These are phyloP conservation scores for Laguncularia racemosa DNA, from an alignment of 345 rosid species.

Conservation along the genomic window DNA sequence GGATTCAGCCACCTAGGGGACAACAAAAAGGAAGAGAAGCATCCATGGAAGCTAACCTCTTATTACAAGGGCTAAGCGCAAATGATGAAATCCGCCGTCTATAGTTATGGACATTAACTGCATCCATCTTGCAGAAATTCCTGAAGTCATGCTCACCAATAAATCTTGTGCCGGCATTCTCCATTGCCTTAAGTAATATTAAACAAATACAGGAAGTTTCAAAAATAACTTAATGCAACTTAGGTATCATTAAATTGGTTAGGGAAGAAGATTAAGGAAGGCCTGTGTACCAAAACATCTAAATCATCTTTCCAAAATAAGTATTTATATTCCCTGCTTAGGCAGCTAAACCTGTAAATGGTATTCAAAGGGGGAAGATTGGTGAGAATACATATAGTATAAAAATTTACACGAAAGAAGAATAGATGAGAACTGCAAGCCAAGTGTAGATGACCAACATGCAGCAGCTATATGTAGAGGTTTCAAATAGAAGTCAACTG, in stretches of 20 bases:
- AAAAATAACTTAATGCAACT: constrained; percentile 4
- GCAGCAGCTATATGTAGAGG: too few species aligned
- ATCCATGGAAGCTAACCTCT: constrained; percentile 41
- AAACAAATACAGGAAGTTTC: constrained; percentile 8
- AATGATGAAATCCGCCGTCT: constrained; percentile 55
- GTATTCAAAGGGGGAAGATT: constrained; percentile 9
- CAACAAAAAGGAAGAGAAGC: background rate
- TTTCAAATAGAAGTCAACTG: background rate
- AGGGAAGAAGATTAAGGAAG: constrained; percentile 1
- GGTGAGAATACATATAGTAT: background rate
- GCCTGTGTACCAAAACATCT: constrained; percentile 42
- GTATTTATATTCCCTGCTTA: constrained; percentile 74
- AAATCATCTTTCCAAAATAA: constrained; percentile 71
- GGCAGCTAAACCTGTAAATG: constrained; percentile 73
- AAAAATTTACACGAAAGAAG: too few species aligned
- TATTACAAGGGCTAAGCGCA: constrained; percentile 51
- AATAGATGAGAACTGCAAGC: too few species aligned
- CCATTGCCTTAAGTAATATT: constrained; percentile 56
- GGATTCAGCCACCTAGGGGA: too few species aligned
- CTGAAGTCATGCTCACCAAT: constrained; percentile 89
- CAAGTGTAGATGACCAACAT: too few species aligned
- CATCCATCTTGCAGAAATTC: constrained; percentile 98
- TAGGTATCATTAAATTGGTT: background rate
- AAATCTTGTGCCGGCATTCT: constrained; percentile 69
- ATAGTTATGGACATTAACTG: constrained; percentile 73